phyloP scores from a whole-genome alignment of 164 flowering plant genomes.

The Vitis amurensis region DNA sequence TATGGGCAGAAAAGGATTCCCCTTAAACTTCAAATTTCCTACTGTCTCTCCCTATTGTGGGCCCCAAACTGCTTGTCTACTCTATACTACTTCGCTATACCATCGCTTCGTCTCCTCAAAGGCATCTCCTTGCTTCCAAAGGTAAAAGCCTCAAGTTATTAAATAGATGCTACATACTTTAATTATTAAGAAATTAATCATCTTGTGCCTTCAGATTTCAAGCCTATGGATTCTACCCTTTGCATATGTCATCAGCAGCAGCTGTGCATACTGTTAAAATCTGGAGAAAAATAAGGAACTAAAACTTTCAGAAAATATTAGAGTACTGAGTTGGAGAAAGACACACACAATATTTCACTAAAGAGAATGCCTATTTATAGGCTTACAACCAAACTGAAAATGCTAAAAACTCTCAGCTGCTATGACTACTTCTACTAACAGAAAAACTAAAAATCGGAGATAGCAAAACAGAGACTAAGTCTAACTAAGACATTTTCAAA shows the following conservation, averaged over 20 bases:
- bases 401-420: too few species aligned
- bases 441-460: too few species aligned
- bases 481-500: too few species aligned
- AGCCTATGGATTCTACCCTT: slow-evolving; percentile 56
- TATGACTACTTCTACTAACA: too few species aligned
- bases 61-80: slow-evolving; percentile 26
- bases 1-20: slow-evolving; percentile 27
- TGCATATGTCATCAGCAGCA: slow-evolving; percentile 29
- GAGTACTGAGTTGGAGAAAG: too few species aligned
- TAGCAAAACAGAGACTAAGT: too few species aligned
- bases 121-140: slow-evolving; percentile 29
- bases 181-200: background rate
- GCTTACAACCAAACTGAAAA: too few species aligned
- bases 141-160: slow-evolving; percentile 8
- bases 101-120: slow-evolving; percentile 24
- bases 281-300: too few species aligned
- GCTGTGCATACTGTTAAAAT: slow-evolving; percentile 11
- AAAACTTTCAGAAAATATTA: too few species aligned
- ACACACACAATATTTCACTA: too few species aligned
- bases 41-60: slow-evolving; percentile 25
- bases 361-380: too few species aligned
- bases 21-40: slow-evolving; percentile 27
- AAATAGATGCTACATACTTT: too few species aligned
- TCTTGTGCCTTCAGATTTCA: slow-evolving; percentile 30
- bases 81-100: slow-evolving; percentile 20